Base-by-base conservation (phyloP, 345 rosid species). In the Eucalyptus pumila region DNA sequence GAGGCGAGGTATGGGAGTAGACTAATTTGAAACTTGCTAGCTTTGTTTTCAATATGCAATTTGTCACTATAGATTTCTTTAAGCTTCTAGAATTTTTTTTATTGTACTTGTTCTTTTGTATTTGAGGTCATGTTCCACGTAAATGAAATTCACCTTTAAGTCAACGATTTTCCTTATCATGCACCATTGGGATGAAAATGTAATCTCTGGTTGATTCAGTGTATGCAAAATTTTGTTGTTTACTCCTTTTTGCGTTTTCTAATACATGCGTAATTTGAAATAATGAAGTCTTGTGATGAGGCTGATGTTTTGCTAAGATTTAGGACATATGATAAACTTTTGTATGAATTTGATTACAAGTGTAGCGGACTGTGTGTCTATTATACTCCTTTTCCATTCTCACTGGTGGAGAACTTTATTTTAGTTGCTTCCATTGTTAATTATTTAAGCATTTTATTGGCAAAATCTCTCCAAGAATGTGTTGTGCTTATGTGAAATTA, bases 1-100 rank as follows among this genome's bases (percentile, higher is more conserved):
- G 96, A 94, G 85, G 96, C 92, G 89, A 94, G 99, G 99, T 97
- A 89, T 91, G 88, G 88, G 60, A 32, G 30, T 86, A 51, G 47
- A 54, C 60, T 54, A 51, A 19, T 21, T 54, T 3, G 12, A 37
- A 54, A 40, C 47, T 76, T 76, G 47, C 47, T 76, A 40, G 85
- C 85, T 76, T 76, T 76, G 15, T 76, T 76, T 76, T 40, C 47
- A 76, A 40, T 24, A 21, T 40, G 2, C 27, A 4, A 40, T 21
- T 4, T 40, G 47, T 76, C 30, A 21, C 85, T 76, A 76, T 40
- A 40, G 85, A 40, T 76, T 40, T 76, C 47, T 76, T 76, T 76
- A 76, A 76, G 85, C 47, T 76, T 40, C 83, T 40, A 76, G 47
- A 21, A 40, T 21, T 76, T 76, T 40, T 30, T 40, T 40, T 76